phyloP scores from a whole-genome alignment of 139 green algal species.

The Coccomyxa sp. region DNA sequence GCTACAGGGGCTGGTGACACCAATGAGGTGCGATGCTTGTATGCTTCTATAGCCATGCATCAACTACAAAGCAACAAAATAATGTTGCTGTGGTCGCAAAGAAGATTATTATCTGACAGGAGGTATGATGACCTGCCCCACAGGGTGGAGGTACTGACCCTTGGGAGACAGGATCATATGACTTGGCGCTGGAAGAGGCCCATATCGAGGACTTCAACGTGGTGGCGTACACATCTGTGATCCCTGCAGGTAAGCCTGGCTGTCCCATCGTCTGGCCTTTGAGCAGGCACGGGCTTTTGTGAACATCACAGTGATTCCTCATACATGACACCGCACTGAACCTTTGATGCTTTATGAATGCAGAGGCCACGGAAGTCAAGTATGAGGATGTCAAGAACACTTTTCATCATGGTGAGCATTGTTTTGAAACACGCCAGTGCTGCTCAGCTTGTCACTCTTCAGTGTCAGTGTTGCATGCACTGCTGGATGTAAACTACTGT shows the following conservation, averaged over 20 bases:
- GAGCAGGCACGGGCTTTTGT: no score
- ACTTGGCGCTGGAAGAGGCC: conserved; percentile 1
- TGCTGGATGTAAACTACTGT: neutral
- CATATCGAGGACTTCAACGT: conserved; percentile 6
- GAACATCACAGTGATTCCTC: no score
- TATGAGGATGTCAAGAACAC: neutral
- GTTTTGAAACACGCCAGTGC: neutral
- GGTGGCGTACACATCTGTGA: neutral
- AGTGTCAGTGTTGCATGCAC: neutral
- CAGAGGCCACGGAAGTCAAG: neutral
- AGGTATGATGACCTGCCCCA: neutral
- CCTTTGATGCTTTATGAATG: no score
- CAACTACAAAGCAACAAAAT: neutral
- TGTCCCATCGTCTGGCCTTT: neutral
- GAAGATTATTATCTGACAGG: neutral
- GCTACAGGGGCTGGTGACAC: neutral
- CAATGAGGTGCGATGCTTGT: neutral
- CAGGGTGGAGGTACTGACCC: conserved; percentile 3
- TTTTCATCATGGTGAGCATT: neutral
- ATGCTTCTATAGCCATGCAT: neutral
- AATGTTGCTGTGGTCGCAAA: neutral
- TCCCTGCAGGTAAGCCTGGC: neutral
- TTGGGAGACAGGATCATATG: conserved; percentile 1
- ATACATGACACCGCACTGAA: no score
- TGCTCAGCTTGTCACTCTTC: neutral